phyloP scores from a whole-genome alignment of 371 early-diverging fungal species.

The Lichtheimia ornata region DNA sequence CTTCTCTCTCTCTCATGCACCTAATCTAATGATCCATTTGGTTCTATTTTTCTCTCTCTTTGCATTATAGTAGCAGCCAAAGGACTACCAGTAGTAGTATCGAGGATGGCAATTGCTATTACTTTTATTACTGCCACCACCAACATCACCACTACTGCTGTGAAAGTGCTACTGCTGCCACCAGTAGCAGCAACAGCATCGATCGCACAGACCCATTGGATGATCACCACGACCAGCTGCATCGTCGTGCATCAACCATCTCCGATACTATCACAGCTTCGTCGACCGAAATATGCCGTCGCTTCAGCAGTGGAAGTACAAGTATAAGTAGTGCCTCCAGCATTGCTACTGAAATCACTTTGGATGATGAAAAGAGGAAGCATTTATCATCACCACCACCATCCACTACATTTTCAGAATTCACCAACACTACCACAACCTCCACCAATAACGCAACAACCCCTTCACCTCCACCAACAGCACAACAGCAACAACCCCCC shows the following conservation, averaged over 20 bases:
- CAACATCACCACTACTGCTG: conserved; percentile 6
- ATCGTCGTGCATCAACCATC: conserved; percentile 25
- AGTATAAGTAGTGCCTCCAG: conserved; percentile 15
- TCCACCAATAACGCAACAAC: not conserved
- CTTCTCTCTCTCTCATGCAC: too few species aligned
- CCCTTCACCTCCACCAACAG: not conserved
- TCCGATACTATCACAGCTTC: conserved; percentile 19
- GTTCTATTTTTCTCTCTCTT: too few species aligned
- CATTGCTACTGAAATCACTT: not conserved
- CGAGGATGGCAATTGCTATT: not conserved
- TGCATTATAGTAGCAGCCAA: not conserved
- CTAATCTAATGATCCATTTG: too few species aligned
- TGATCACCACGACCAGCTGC: conserved; percentile 11
- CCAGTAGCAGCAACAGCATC: not conserved
- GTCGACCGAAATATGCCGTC: conserved; percentile 16
- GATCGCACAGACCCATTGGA: conserved; percentile 17
- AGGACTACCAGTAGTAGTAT: not conserved
- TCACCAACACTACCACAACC: not conserved
- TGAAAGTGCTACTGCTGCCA: conserved; percentile 4
- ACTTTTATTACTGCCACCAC: conserved; percentile 1
- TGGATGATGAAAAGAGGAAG: too few species aligned
- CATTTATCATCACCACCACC: not conserved
- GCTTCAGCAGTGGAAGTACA: conserved; percentile 23
- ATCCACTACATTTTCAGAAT: conserved; percentile 2
- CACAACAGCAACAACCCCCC: not conserved